A percentile compares a stretch with the other conserved stretches of the same genome.
phyloP scores from a whole-genome alignment of 148 eudicot species.

The Chenopodium berlandieri region DNA sequence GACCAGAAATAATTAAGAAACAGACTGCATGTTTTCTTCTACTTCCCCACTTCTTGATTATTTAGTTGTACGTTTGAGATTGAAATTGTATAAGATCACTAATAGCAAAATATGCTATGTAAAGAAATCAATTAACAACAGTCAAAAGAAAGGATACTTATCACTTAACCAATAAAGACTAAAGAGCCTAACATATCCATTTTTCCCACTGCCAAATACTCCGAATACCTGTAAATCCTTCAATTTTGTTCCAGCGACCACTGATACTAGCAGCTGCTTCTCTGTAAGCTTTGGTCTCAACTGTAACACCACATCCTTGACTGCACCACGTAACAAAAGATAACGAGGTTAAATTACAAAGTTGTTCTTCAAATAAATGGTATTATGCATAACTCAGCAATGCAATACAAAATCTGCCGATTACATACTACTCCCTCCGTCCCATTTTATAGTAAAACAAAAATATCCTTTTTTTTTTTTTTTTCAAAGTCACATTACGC shows the following conservation, averaged over 20 bases:
- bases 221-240: conserved; percentile 73
- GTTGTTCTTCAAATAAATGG: not conserved
- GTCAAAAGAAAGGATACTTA: not conserved
- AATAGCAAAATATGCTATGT: not conserved
- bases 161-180: not conserved
- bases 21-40: not conserved
- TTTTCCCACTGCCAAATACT: conserved; percentile 32
- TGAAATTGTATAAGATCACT: not conserved
- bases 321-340: conserved; percentile 35
- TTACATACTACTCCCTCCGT: not conserved
- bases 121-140: too few relatives aligned
- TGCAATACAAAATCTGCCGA: not conserved
- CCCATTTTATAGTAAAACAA: not conserved
- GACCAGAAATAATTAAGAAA: not conserved
- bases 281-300: conserved; percentile 62
- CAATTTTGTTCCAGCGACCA: conserved; percentile 88
- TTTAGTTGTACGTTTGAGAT: not conserved
- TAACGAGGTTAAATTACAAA: not conserved
- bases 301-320: conserved; percentile 60
- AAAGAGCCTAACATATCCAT: not conserved
- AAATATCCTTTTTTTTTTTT: not conserved
- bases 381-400: not conserved
- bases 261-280: conserved; percentile 80
- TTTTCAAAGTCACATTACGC: not conserved
- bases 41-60: not conserved